Evolutionary conservation across 805 yeast genomes (phyloP).

Genomic region (Metschnikowia arizonensis): DNA sequence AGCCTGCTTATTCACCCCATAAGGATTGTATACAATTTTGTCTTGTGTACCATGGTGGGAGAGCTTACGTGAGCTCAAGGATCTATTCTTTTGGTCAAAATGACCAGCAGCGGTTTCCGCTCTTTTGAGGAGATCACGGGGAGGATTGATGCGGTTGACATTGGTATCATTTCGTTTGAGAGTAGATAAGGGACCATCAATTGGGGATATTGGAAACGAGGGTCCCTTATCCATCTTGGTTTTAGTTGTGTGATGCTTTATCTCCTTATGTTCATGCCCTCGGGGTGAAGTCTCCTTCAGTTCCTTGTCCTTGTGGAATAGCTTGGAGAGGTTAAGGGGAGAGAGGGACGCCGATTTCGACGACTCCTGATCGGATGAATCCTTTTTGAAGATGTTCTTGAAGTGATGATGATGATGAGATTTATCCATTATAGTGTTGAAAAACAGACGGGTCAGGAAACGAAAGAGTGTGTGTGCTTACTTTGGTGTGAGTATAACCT

Average conservation of each 20-base stretch:
- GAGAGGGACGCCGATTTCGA: constrained; percentile 11
- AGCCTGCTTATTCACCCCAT: constrained; percentile 45
- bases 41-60: constrained; percentile 23
- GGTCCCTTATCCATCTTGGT: neutral
- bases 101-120: constrained; percentile 37
- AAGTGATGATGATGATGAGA: constrained; percentile 18
- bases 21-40: constrained; percentile 62
- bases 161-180: constrained; percentile 15
- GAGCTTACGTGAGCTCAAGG: constrained; percentile 6
- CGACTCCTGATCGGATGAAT: constrained; percentile 13
- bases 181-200: constrained; percentile 7
- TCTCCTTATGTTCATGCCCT: neutral
- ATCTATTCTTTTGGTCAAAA: constrained; percentile 20
- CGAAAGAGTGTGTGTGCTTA: neutral
- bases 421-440: constrained; percentile 6
- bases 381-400: constrained; percentile 22
- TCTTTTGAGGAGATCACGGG: constrained; percentile 12
- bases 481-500: neutral
- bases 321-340: constrained; percentile 19
- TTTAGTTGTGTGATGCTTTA: constrained; percentile 2
- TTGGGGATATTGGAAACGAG: constrained; percentile 8
- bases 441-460: neutral
- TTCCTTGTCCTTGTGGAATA: constrained; percentile 22
- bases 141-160: constrained; percentile 12
- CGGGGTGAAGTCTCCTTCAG: constrained; percentile 3